Conservation (phyloP, 2,329 filamentous ascomycete genomes). For the Cadophora sp. region DNA sequence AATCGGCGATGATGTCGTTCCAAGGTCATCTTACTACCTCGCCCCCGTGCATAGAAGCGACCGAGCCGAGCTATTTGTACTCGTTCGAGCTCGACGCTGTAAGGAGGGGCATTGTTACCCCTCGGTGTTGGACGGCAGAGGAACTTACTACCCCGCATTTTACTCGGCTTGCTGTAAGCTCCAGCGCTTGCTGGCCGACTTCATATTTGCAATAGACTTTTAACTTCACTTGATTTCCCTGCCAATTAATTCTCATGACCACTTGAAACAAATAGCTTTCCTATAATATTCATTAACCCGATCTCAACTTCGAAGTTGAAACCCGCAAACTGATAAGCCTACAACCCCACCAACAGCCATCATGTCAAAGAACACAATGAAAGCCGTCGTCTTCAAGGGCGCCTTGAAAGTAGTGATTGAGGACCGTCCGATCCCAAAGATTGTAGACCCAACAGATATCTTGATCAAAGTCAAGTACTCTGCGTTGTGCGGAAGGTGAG, state of each 20-base stretch:
- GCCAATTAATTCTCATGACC: no score
- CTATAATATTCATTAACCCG: neutral
- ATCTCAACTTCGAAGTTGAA: neutral
- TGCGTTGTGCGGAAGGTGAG: slow-evolving; percentile 86
- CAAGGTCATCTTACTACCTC: no score
- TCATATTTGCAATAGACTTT: slow-evolving; percentile 4
- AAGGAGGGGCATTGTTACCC: neutral
- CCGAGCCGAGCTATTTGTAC: slow-evolving; percentile 6
- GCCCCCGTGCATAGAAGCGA: neutral
- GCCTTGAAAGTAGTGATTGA: slow-evolving; percentile 57
- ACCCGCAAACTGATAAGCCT: neutral
- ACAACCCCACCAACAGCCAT: neutral
- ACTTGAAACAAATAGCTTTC: no score
- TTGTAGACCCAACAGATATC: slow-evolving; percentile 75
- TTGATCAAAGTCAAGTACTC: slow-evolving; percentile 85
- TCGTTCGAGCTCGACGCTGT: no score
- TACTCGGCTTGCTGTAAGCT: neutral
- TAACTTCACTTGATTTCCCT: neutral
- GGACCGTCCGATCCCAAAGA: slow-evolving; percentile 77
- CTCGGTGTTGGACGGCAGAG: neutral
- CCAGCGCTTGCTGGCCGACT: neutral
- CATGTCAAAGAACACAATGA: slow-evolving; percentile 67
- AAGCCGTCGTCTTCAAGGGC: slow-evolving; percentile 86
- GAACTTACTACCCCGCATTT: slow-evolving; percentile 16
- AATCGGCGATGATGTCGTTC: neutral